A percentile compares a stretch with the other conserved stretches of the same genome.
These are phyloP conservation scores for Angophora floribunda DNA, from an alignment of 345 rosid species.

Conservation along the genomic window DNA sequence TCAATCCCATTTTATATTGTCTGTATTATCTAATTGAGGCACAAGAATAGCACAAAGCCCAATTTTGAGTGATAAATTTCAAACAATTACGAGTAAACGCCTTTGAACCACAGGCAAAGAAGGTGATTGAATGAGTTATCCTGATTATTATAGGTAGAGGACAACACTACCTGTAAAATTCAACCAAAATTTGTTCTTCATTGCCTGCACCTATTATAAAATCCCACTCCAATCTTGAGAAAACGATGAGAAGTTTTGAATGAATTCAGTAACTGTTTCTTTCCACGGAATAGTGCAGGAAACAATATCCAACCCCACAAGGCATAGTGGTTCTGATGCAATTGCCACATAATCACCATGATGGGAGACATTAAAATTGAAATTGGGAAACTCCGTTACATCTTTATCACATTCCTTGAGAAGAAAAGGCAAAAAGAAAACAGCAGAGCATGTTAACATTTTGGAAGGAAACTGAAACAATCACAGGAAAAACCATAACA, in stretches of 20 bases:
- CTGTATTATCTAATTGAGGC: neutral
- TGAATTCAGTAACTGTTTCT: conserved; percentile 34
- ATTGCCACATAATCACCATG: conserved; percentile 68
- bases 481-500: neutral
- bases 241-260: conserved; percentile 41
- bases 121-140: neutral
- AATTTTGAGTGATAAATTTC: neutral
- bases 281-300: conserved; percentile 15
- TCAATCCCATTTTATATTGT: neutral
- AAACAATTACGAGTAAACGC: neutral
- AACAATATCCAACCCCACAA: conserved; percentile 63
- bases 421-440: neutral
- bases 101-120: neutral
- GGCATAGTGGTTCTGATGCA: conserved; percentile 67
- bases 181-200: conserved; percentile 23
- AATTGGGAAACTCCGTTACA: conserved; percentile 31
- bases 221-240: conserved; percentile 52
- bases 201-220: conserved; percentile 26
- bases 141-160: neutral
- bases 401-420: conserved; percentile 7
- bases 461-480: neutral
- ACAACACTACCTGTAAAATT: conserved; percentile 46
- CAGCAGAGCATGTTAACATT: neutral
- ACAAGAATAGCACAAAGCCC: neutral
- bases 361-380: conserved; percentile 67